These are phyloP conservation scores for Amanita phalloides DNA, from an alignment of 768 basidiomycete species.

Conservation along the genomic window DNA sequence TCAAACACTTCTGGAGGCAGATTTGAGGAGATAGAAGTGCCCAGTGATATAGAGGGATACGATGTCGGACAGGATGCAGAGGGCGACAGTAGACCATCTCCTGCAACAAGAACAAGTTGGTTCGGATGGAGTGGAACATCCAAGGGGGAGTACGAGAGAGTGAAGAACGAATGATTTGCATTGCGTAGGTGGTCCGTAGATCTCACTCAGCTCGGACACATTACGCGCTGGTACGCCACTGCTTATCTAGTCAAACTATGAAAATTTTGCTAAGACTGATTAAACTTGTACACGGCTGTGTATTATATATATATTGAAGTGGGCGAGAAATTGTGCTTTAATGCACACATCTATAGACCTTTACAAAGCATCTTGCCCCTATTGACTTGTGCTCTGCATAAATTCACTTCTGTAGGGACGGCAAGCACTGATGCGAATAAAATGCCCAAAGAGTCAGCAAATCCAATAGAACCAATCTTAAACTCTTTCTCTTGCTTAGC, in stretches of 20 bases:
- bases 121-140: slow-evolving; percentile 33
- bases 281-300: neutral
- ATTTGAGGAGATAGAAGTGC: slow-evolving; percentile 66
- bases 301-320: slow-evolving; percentile 11
- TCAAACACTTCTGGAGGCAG: slow-evolving; percentile 21
- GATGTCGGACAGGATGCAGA: slow-evolving; percentile 33
- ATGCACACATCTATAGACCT: slow-evolving; percentile 29
- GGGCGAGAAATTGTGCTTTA: no score
- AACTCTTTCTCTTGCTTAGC: slow-evolving; percentile 76
- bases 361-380: slow-evolving; percentile 66
- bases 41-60: slow-evolving; percentile 60
- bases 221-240: neutral
- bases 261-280: neutral
- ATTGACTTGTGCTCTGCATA: slow-evolving; percentile 65
- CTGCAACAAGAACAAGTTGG: slow-evolving; percentile 31
- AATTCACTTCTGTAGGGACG: slow-evolving; percentile 62
- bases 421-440: slow-evolving; percentile 53
- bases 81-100: slow-evolving; percentile 14
- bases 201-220: no score
- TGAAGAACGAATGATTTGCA: slow-evolving; percentile 35
- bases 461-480: slow-evolving; percentile 83
- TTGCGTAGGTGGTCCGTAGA: no score
- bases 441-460: slow-evolving; percentile 73
- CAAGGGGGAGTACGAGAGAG: slow-evolving; percentile 34
- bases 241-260: neutral